Percentiles rank a stretch among this genome's conserved stretches.
These are phyloP conservation scores for Linnemannia elongata DNA, from an alignment of 192 early-diverging fungal genomes.

Conservation along the genomic window DNA sequence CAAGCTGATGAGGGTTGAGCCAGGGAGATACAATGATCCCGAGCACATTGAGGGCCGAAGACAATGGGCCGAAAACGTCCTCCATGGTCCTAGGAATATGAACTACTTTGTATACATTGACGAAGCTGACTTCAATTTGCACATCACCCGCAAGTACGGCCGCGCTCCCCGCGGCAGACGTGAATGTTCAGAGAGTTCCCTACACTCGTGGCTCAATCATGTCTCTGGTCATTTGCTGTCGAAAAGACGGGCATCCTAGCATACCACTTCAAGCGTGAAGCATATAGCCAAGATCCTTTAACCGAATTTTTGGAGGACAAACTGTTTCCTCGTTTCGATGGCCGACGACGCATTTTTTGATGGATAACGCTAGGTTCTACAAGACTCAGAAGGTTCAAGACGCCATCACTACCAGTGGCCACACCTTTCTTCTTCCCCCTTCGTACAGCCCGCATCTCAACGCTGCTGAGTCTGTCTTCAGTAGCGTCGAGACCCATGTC, in stretches of 20 bases:
- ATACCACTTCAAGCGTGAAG: constrained; percentile 6
- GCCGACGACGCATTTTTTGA: constrained; percentile 14
- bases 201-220: not conserved
- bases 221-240: constrained; percentile 23
- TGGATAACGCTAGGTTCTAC: constrained; percentile 27
- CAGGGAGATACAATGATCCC: too few species aligned
- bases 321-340: constrained; percentile 14
- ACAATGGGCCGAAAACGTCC: too few species aligned
- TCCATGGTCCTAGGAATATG: too few species aligned
- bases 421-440: constrained; percentile 16
- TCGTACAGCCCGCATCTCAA: constrained; percentile 29
- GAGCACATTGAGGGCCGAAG: too few species aligned
- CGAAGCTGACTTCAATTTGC: too few species aligned
- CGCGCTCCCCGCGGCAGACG: too few species aligned
- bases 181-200: too few species aligned
- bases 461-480: too few species aligned
- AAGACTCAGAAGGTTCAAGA: constrained; percentile 20
- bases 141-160: too few species aligned
- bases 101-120: too few species aligned
- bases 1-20: too few species aligned
- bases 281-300: constrained; percentile 20
- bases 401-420: constrained; percentile 14
- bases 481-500: too few species aligned
- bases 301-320: constrained; percentile 22
- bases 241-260: constrained; percentile 21